Conservation (phyloP, 2,329 filamentous ascomycete species). For the Exophiala alcalophila region DNA sequence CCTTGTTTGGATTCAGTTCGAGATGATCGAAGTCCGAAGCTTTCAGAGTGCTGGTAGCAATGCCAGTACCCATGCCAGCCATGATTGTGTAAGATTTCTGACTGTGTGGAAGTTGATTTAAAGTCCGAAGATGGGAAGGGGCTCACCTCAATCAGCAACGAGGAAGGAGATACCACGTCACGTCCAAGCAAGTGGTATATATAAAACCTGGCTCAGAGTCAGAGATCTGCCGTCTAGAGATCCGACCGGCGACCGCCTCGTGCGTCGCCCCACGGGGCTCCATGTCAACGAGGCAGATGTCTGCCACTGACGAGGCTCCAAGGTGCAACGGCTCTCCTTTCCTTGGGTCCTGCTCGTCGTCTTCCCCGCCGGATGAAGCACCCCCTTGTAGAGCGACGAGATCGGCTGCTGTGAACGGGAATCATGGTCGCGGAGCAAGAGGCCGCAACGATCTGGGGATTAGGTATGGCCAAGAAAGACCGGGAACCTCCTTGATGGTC, state of each 20-base stretch:
- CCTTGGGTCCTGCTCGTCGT: background rate
- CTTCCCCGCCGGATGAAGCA: conserved; percentile 6
- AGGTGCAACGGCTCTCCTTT: background rate
- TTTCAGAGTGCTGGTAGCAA: conserved; percentile 9
- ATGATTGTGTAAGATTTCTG: background rate
- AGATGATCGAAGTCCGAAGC: conserved; percentile 12
- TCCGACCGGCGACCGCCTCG: background rate
- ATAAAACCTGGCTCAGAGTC: too few species aligned
- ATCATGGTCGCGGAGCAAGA: conserved; percentile 1
- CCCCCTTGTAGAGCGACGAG: background rate
- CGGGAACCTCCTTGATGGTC: background rate
- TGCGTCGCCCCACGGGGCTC: background rate
- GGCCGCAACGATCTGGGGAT: background rate
- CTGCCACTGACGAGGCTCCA: background rate
- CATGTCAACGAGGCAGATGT: background rate
- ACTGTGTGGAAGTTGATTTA: background rate
- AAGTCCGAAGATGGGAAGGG: background rate
- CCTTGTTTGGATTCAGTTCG: conserved; percentile 16
- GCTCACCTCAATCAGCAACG: background rate
- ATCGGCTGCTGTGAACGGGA: conserved; percentile 5
- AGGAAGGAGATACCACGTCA: background rate
- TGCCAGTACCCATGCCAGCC: background rate
- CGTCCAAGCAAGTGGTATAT: background rate
- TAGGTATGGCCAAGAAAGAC: background rate
- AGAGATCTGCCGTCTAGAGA: background rate